These are phyloP conservation scores for Dioscorea zingiberensis DNA, from an alignment of 106 monocot genomes.

Conservation along the genomic window DNA sequence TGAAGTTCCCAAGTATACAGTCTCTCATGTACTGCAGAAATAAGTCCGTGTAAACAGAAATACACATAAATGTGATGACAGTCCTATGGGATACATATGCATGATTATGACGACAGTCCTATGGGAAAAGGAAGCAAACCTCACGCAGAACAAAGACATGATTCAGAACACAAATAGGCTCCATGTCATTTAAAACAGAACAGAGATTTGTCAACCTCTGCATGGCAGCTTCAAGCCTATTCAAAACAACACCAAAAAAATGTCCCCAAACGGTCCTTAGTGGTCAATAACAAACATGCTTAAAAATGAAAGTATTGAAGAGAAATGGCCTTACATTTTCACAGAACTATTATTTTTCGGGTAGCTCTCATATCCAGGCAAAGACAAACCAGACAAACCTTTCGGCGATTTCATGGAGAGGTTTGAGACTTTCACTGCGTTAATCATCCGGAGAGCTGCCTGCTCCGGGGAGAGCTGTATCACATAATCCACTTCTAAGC, in stretches of 20 bases:
- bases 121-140: slow-evolving; percentile 28
- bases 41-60: neutral
- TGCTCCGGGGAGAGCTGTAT: slow-evolving; percentile 91
- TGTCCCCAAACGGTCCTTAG: no score
- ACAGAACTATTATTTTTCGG: slow-evolving; percentile 74
- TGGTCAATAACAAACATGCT: no score
- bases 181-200: slow-evolving; percentile 98
- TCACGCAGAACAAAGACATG: slow-evolving; percentile 96
- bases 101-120: no score
- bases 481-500: slow-evolving; percentile 9
- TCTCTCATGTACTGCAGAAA: slow-evolving; percentile 97
- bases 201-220: slow-evolving; percentile 95
- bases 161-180: slow-evolving; percentile 96
- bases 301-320: slow-evolving; percentile 3
- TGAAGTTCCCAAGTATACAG: slow-evolving; percentile 87
- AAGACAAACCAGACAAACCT: slow-evolving; percentile 26
- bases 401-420: slow-evolving; percentile 55
- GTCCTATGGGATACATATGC: no score
- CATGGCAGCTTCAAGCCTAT: slow-evolving; percentile 95
- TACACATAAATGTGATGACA: no score
- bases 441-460: slow-evolving; percentile 56
- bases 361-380: slow-evolving; percentile 88
- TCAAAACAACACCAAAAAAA: slow-evolving; percentile 10
- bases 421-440: slow-evolving; percentile 44
- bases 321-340: slow-evolving; percentile 65